phyloP scores from a whole-genome alignment of 257 asterid species.

The Solanum chilense region DNA sequence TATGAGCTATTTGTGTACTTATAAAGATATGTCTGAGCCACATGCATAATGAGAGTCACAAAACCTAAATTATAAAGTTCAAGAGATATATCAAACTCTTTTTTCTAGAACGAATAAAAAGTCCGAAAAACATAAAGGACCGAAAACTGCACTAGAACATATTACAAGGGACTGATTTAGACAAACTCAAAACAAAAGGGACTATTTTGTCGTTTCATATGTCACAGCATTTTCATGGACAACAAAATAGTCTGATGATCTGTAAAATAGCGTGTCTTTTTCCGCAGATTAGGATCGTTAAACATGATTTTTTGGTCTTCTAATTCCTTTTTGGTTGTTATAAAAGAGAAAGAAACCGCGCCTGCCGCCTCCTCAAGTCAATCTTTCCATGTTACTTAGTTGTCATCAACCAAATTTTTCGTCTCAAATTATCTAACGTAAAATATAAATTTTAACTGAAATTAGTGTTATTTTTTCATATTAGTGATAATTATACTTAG shows the following conservation, averaged over 20 bases:
- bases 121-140: not conserved
- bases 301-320: not conserved
- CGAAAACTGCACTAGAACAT: not conserved
- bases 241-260: not conserved
- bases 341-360: not conserved
- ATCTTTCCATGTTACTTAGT: not conserved
- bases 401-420: not conserved
- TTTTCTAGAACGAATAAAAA: no score
- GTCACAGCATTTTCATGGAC: not conserved
- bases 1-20: no score
- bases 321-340: not conserved
- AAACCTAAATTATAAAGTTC: no score
- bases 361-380: not conserved
- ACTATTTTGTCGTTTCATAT: not conserved
- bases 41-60: no score
- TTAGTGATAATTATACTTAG: not conserved
- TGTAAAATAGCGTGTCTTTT: not conserved
- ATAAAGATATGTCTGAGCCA: rapidly evolving
- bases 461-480: not conserved
- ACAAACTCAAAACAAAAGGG: not conserved
- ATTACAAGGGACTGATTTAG: not conserved
- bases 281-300: not conserved
- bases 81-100: not conserved
- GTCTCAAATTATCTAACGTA: not conserved
- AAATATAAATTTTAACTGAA: not conserved